Evolutionary conservation across 441 rosid species (phyloP), one percentile per base, ranked within the genome.

Genomic region (Croton laevigatus): DNA sequence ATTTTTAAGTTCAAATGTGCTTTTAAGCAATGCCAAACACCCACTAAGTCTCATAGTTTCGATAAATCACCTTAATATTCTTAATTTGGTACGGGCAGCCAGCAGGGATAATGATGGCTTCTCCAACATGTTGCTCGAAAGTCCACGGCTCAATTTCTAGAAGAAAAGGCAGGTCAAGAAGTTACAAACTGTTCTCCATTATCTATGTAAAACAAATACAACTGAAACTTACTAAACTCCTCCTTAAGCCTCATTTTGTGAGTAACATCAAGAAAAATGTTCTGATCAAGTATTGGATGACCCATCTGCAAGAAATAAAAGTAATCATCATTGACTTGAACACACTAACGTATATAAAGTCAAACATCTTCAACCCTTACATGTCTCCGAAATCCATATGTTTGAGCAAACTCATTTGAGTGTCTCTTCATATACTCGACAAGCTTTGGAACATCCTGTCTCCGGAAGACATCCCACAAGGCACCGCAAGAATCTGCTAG

Each of bases 41-140:
- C 32, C 32, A 27, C 32, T 27, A 27, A 27, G 38, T 60, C 36
- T 58, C 17, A 57, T 16, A 23, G 40, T 49, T 32, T 23, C 34
- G 44, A 75, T 57, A 63, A 19, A 8, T 53, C 81, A 96, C 97
- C 98, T 87, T 93, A 48, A 85, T 81, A 78, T 90, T 91, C 86
- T 83, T 89, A 66, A 85, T 83, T 84, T 96, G 99, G 79, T 91
- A 93, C 5, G 98, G 97, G 73, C 97, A 93, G 80, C 99, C 99
- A 34, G 97, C 86, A 63, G 99, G 98, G 71, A 96, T 79, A 58
- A 91, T 76, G 72, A 96, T 91, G 73, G 97, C 99, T 85, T 96
- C 99, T 68, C 97, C 99, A 44, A 91, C 88, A 79, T 88, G 90
- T 77, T 93, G 99, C 83, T 89, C 81, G 78, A 96, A 91, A 81